phyloP scores from a whole-genome alignment of 441 rosid genomes.

The Euphorbia schlechtendalii region DNA sequence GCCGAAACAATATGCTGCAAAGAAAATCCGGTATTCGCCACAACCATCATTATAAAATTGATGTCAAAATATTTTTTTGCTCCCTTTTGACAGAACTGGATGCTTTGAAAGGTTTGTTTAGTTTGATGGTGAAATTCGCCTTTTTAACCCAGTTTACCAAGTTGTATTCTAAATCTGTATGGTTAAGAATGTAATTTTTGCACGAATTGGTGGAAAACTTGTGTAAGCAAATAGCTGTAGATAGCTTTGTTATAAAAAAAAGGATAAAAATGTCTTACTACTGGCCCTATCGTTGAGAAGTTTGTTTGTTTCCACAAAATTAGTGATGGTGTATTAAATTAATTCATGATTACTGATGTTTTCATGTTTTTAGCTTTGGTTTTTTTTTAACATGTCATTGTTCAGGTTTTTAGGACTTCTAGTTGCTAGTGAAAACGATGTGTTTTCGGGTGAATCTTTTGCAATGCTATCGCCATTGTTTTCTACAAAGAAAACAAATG shows the following conservation, averaged over 20 bases:
- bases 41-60: no score
- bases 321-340: neutral
- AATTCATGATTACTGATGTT: neutral
- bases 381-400: neutral
- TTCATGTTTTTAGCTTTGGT: no score
- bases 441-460: neutral
- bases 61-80: no score
- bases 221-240: neutral
- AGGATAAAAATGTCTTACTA: neutral
- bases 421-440: neutral
- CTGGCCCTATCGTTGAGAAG: neutral
- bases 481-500: neutral
- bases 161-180: conserved; percentile 29
- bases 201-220: neutral
- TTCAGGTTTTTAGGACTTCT: neutral
- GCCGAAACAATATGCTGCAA: no score
- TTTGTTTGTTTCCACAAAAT: neutral
- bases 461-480: neutral
- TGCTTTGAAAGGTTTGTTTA: conserved; percentile 28
- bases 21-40: no score
- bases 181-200: conserved; percentile 31
- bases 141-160: conserved; percentile 10
- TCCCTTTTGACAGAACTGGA: conserved; percentile 23
- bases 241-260: neutral
- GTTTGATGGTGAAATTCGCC: conserved; percentile 21